phyloP scores from a whole-genome alignment of 768 basidiomycete genomes.

The Mycena pura region DNA sequence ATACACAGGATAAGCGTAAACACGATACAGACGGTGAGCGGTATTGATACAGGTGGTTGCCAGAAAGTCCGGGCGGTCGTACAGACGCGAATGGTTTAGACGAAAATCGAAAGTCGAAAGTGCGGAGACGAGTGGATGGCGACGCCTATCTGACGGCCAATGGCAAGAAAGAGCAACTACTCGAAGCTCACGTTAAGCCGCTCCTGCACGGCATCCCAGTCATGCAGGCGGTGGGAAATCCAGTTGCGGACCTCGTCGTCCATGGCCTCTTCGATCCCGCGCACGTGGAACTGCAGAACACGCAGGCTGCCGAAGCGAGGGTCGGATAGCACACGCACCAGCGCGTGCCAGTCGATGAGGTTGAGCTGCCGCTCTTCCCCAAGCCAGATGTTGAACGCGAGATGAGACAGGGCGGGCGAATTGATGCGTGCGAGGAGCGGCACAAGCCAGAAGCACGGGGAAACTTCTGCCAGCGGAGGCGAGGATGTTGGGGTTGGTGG shows the following conservation, averaged over 20 bases:
- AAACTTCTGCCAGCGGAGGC: slow-evolving; percentile 14
- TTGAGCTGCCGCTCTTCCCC: slow-evolving; percentile 41
- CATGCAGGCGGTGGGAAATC: slow-evolving; percentile 34
- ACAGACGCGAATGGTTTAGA: too few species aligned
- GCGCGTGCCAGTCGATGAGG: slow-evolving; percentile 37
- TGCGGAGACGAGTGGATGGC: slow-evolving; percentile 3
- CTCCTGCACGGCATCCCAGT: slow-evolving; percentile 13
- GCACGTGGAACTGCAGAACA: slow-evolving; percentile 34
- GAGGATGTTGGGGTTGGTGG: slow-evolving; percentile 17
- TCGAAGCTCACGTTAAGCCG: slow-evolving; percentile 23
- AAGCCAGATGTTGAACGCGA: slow-evolving; percentile 41
- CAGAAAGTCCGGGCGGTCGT: background rate
- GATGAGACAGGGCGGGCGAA: slow-evolving; percentile 27
- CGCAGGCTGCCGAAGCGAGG: slow-evolving; percentile 22
- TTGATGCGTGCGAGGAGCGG: slow-evolving; percentile 34
- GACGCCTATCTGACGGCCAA: slow-evolving; percentile 25
- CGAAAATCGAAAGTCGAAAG: background rate
- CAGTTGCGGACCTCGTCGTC: slow-evolving; percentile 33
- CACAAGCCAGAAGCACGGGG: slow-evolving; percentile 37
- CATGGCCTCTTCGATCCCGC: slow-evolving; percentile 38
- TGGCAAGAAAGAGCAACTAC: background rate
- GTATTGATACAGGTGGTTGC: slow-evolving; percentile 14
- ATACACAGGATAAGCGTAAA: slow-evolving; percentile 16
- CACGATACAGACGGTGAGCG: slow-evolving; percentile 6
- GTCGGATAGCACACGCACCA: slow-evolving; percentile 29